These are phyloP conservation scores for Phytophthora ramorum DNA, from an alignment of 352 stramenopile genomes.

Conservation along the genomic window DNA sequence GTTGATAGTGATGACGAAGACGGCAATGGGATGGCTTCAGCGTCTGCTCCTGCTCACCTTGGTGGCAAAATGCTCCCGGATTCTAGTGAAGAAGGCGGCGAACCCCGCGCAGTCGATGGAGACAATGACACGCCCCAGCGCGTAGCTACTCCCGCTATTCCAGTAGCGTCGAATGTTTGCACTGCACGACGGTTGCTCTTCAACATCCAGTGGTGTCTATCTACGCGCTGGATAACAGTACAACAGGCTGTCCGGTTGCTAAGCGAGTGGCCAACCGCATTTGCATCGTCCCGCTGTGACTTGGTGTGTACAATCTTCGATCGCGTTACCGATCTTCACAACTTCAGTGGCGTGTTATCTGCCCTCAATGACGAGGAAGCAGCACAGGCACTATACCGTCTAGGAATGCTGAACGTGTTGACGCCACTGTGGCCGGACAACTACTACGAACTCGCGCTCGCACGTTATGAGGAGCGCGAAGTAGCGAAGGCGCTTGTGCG, in stretches of 20 bases:
- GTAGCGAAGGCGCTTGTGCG: constrained; percentile 75
- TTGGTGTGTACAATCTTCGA: constrained; percentile 77
- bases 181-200: constrained; percentile 68
- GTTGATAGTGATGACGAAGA: constrained; percentile 33
- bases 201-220: constrained; percentile 76
- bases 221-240: constrained; percentile 72
- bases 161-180: constrained; percentile 32
- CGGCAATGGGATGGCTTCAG: neutral
- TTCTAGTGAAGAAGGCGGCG: neutral
- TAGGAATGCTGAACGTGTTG: constrained; percentile 82
- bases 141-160: constrained; percentile 23
- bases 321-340: constrained; percentile 69
- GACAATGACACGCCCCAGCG: neutral
- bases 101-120: neutral
- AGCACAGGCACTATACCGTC: constrained; percentile 63
- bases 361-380: constrained; percentile 65
- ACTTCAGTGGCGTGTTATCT: constrained; percentile 70
- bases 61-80: constrained; percentile 7
- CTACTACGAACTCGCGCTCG: constrained; percentile 79
- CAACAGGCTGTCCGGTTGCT: constrained; percentile 66
- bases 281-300: constrained; percentile 61
- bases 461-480: constrained; percentile 78
- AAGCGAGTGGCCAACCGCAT: constrained; percentile 51
- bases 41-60: neutral
- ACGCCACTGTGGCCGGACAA: constrained; percentile 72